phyloP scores from a whole-genome alignment of 352 stramenopile species.

The Phytophthora rubi region DNA sequence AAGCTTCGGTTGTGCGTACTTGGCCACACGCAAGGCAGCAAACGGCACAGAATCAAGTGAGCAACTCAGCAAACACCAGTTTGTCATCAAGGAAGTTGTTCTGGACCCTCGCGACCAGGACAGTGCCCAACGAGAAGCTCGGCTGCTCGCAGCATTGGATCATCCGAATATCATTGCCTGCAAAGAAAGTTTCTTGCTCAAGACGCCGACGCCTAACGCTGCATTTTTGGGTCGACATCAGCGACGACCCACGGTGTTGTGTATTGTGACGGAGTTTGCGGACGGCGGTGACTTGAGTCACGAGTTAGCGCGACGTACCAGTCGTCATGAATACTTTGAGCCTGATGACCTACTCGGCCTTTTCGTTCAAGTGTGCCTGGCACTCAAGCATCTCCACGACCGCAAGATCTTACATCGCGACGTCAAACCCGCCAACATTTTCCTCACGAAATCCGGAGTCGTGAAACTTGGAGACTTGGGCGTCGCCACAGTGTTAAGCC shows the following conservation, averaged over 20 bases:
- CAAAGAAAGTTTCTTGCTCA: slow-evolving; percentile 76
- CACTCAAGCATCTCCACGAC: slow-evolving; percentile 82
- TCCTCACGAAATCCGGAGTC: slow-evolving; percentile 67
- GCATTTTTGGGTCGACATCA: slow-evolving; percentile 5
- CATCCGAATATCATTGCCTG: slow-evolving; percentile 88
- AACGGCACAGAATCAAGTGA: not conserved
- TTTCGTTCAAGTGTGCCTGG: slow-evolving; percentile 77
- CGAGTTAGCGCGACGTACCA: slow-evolving; percentile 45
- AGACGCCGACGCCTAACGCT: slow-evolving; percentile 10
- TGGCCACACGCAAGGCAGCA: slow-evolving; percentile 57
- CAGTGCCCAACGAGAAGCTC: slow-evolving; percentile 66
- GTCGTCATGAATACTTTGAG: slow-evolving; percentile 22
- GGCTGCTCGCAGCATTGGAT: slow-evolving; percentile 70
- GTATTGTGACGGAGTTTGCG: slow-evolving; percentile 88
- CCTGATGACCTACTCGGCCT: slow-evolving; percentile 60
- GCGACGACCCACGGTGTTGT: slow-evolving; percentile 48
- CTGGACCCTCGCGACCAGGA: slow-evolving; percentile 71
- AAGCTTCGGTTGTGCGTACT: slow-evolving; percentile 72
- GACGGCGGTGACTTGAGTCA: slow-evolving; percentile 77
- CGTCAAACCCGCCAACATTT: slow-evolving; percentile 90
- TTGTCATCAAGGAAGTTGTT: slow-evolving; percentile 80
- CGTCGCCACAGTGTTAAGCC: slow-evolving; percentile 74
- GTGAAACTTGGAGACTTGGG: slow-evolving; percentile 86
- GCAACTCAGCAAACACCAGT: slow-evolving; percentile 48
- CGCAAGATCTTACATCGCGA: slow-evolving; percentile 90